Percentiles rank a stretch among this genome's conserved stretches.
These are phyloP conservation scores for Hansenula sp. DNA, from an alignment of 1,139 yeast genomes.

Conservation along the genomic window DNA sequence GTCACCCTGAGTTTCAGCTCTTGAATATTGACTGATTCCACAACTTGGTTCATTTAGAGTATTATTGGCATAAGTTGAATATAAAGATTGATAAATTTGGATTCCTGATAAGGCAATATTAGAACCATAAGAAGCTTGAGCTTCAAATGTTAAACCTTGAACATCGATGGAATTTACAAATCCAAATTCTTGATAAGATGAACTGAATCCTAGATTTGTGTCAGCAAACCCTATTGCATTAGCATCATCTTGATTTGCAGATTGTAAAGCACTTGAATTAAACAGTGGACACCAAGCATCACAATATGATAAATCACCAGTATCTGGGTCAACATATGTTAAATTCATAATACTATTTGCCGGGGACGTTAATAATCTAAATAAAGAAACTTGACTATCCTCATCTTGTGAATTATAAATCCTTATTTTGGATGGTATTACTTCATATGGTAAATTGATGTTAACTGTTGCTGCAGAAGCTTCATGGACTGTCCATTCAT, in stretches of 20 bases:
- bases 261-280: constrained; percentile 28
- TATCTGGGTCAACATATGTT: constrained; percentile 73
- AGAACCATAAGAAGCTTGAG: constrained; percentile 66
- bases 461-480: constrained; percentile 64
- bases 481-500: constrained; percentile 57
- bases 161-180: constrained; percentile 72
- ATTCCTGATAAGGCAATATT: constrained; percentile 70
- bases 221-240: constrained; percentile 18
- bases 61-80: constrained; percentile 70
- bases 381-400: constrained; percentile 49
- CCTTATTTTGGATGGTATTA: constrained; percentile 72
- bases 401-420: constrained; percentile 56
- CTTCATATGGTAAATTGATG: constrained; percentile 53
- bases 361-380: constrained; percentile 76
- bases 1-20: constrained; percentile 29
- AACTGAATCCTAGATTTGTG: constrained; percentile 34
- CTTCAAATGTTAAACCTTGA: constrained; percentile 57
- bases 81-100: constrained; percentile 64
- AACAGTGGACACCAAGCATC: constrained; percentile 85
- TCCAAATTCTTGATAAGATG: constrained; percentile 71
- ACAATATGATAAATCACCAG: constrained; percentile 56
- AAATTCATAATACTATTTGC: constrained; percentile 88
- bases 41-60: constrained; percentile 68
- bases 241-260: constrained; percentile 18
- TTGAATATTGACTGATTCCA: constrained; percentile 30